Evolutionary conservation across 345 rosid species (phyloP), one percentile per base, ranked within the genome.

Genomic region (Moricandia moricandioides): DNA sequence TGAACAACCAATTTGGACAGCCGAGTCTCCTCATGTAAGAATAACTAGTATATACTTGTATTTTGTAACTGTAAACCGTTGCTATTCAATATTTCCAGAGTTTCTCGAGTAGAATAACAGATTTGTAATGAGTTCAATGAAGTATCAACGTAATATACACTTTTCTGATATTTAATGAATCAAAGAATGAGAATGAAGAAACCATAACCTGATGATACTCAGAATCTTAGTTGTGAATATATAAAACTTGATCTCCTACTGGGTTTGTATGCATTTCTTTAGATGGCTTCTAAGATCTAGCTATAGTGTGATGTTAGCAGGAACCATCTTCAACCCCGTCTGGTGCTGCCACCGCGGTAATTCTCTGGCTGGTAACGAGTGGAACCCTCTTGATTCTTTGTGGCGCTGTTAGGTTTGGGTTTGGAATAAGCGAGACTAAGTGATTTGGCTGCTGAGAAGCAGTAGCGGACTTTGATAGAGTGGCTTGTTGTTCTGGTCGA

Each of bases 391-490:
- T 13, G 83, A 37, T 31, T 71, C 81, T 76, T 88, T 61, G 72
- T 80, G 45, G 61, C 58, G 63, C 75, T 47, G 77, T 65, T 70
- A 39, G 86, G 37, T 70, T 65, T 70, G 47, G 86, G 37, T 70
- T 83, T 86, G 21, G 84, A 71, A 72, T 73, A 82, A 37, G 72
- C 30, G 24, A 77, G 85, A 57, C 62, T 65, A 57, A 65, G 73
- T 6, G 86, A 54, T 82, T 78, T 95, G 35, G 86, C 86, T 6
- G 87, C 86, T 4, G 97, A 82, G 81, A 82, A 87, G 87, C 87
- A 79, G 72, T 88, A 92, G 9, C 84, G 88, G 51, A 92, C 92
- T 13, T 61, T 83, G 74, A 92, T 75, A 27, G 62, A 85, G 64
- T 92, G 92, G 74, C 78, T 86, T 59, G 6, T 79, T 16, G 77